phyloP scores from a whole-genome alignment of 345 rosid species.

The Erodium maritimum region DNA sequence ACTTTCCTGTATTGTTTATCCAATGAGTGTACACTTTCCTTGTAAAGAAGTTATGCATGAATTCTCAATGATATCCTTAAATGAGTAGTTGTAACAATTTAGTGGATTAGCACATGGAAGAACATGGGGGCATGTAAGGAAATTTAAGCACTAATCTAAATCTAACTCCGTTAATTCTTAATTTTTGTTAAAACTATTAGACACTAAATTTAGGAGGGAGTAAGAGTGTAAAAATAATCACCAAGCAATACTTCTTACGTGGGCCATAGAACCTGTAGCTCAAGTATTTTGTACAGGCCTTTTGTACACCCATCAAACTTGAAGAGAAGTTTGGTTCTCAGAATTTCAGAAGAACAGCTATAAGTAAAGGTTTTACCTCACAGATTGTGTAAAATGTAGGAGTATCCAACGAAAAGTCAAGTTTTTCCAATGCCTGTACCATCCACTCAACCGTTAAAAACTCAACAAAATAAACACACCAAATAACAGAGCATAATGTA shows the following conservation, averaged over 20 bases:
- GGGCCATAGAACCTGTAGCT: neutral
- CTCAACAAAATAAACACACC: neutral
- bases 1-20: too few species aligned
- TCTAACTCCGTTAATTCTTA: too few species aligned
- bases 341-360: neutral
- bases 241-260: neutral
- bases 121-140: too few species aligned
- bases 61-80: too few species aligned
- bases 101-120: too few species aligned
- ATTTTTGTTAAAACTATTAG: too few species aligned
- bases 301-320: slow-evolving; percentile 2
- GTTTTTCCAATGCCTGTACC: slow-evolving; percentile 49
- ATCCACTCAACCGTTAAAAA: slow-evolving; percentile 7
- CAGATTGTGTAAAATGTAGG: slow-evolving; percentile 57
- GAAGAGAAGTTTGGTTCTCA: neutral
- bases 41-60: too few species aligned
- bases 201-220: too few species aligned
- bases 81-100: too few species aligned
- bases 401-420: slow-evolving; percentile 50
- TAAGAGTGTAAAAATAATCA: neutral
- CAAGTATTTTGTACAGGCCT: neutral
- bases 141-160: too few species aligned
- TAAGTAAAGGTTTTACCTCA: slow-evolving; percentile 30
- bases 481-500: neutral
- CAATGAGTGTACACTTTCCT: too few species aligned